Percentiles rank a stretch among this genome's conserved stretches.
phyloP scores from a whole-genome alignment of 2,329 filamentous ascomycete species.

The Arthrinium puccinioides region DNA sequence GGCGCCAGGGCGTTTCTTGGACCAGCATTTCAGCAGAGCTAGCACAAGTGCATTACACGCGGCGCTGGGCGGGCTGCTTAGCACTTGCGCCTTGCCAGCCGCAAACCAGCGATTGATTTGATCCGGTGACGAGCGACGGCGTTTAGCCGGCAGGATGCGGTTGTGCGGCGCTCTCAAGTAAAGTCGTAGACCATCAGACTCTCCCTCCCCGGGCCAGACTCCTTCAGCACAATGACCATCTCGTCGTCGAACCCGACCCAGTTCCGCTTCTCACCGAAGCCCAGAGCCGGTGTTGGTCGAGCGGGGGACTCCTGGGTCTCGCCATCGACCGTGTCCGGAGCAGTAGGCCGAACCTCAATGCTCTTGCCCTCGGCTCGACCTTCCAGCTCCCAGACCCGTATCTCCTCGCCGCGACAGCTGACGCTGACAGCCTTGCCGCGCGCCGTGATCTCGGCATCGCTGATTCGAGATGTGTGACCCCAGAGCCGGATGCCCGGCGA shows the following conservation, averaged over 20 bases:
- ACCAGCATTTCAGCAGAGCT: too few relatives aligned
- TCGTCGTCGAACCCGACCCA: slow-evolving; percentile 90
- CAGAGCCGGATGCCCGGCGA: slow-evolving; percentile 71
- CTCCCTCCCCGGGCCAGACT: slow-evolving; percentile 60
- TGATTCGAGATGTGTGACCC: slow-evolving; percentile 88
- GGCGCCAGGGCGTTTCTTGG: too few relatives aligned
- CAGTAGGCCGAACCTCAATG: slow-evolving; percentile 41
- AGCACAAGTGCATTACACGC: too few relatives aligned
- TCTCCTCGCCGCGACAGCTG: slow-evolving; percentile 68
- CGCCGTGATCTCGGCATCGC: slow-evolving; percentile 75
- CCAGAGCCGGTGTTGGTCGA: not conserved
- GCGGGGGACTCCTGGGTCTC: slow-evolving; percentile 1
- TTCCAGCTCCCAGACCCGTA: slow-evolving; percentile 86
- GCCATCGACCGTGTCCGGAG: slow-evolving; percentile 12
- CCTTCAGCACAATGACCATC: slow-evolving; percentile 79
- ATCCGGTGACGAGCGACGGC: too few relatives aligned
- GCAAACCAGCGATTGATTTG: too few relatives aligned
- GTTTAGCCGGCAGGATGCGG: too few relatives aligned
- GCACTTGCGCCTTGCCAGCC: too few relatives aligned
- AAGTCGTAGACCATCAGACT: slow-evolving; percentile 84
- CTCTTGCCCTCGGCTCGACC: slow-evolving; percentile 48
- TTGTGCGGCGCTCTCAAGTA: slow-evolving; percentile 40
- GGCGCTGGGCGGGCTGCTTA: too few relatives aligned
- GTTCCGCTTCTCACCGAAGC: slow-evolving; percentile 40
- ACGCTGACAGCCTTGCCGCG: slow-evolving; percentile 88